Conservation (phyloP, 495 filamentous ascomycete species). For the Chaetomium cochliodes region DNA sequence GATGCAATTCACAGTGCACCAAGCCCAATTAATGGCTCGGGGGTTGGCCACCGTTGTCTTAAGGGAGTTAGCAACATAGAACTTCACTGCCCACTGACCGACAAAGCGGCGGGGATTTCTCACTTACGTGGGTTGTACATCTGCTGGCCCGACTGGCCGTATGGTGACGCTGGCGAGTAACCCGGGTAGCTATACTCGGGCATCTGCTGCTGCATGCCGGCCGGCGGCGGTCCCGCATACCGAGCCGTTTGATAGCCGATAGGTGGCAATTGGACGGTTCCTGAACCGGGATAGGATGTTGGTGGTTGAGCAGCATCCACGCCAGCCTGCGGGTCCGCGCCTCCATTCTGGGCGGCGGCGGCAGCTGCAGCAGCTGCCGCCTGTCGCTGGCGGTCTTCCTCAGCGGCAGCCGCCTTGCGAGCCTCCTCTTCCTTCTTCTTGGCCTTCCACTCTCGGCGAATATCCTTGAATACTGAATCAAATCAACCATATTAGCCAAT, state of each 20-base stretch:
- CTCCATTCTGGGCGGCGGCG: constrained; percentile 44
- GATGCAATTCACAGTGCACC: neutral
- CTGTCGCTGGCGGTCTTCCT: constrained; percentile 80
- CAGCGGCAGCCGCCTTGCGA: constrained; percentile 65
- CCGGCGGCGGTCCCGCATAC: constrained; percentile 65
- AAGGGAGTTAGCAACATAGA: constrained; percentile 14
- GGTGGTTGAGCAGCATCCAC: constrained; percentile 60
- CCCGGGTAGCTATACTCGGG: constrained; percentile 67
- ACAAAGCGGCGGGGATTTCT: neutral
- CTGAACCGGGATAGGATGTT: constrained; percentile 60
- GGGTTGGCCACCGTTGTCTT: constrained; percentile 34
- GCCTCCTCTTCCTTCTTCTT: constrained; percentile 98
- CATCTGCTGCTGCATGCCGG: constrained; percentile 56
- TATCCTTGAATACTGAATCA: constrained; percentile 91
- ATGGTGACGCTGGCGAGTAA: constrained; percentile 69
- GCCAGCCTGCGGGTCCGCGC: constrained; percentile 50
- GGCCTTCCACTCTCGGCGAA: constrained; percentile 97
- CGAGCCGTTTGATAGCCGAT: constrained; percentile 76
- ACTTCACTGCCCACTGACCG: neutral
- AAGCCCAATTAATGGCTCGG: constrained; percentile 1
- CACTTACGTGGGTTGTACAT: constrained; percentile 76
- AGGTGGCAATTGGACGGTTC: constrained; percentile 71
- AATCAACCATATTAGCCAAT: constrained; percentile 14
- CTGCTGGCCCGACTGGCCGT: constrained; percentile 62
- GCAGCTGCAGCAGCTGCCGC: constrained; percentile 51